Conservation (phyloP, 2,329 filamentous ascomycete genomes). For the Pyrenophora seminiperda region DNA sequence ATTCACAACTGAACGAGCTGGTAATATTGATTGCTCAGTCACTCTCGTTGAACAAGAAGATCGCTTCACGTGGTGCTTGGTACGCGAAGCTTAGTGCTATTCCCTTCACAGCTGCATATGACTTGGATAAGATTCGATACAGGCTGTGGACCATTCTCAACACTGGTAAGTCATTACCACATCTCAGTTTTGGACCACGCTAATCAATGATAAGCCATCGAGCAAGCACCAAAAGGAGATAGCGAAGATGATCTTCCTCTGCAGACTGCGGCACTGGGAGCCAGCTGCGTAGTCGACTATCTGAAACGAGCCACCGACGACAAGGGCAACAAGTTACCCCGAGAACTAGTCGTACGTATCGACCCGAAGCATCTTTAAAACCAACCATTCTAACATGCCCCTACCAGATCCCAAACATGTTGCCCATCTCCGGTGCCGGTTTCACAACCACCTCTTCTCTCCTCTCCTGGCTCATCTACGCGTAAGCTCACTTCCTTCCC, state of each 20-base stretch:
- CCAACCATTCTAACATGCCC: neutral
- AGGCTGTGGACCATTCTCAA: constrained; percentile 9
- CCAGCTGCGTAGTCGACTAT: constrained; percentile 34
- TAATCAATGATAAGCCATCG: neutral
- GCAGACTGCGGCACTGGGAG: constrained; percentile 45
- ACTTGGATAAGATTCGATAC: constrained; percentile 10
- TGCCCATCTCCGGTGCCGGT: constrained; percentile 17
- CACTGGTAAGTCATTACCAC: neutral
- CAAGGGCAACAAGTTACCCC: constrained; percentile 27
- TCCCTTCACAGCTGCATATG: constrained; percentile 12
- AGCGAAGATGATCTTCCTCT: constrained; percentile 28
- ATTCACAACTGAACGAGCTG: constrained; percentile 12
- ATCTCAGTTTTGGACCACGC: no score
- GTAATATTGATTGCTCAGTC: constrained; percentile 16
- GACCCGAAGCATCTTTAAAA: no score
- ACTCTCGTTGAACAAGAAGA: constrained; percentile 19
- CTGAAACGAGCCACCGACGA: constrained; percentile 29
- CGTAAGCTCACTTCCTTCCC: neutral
- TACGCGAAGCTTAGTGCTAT: constrained; percentile 15
- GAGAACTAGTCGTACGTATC: constrained; percentile 10
- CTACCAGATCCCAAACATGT: constrained; percentile 19
- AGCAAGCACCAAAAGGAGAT: constrained; percentile 15
- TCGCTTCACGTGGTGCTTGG: constrained; percentile 16
- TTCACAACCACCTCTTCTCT: constrained; percentile 32
- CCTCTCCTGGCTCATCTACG: constrained; percentile 28